phyloP scores from a whole-genome alignment of 2,329 filamentous ascomycete species.

The Verticillium albo-atrum region DNA sequence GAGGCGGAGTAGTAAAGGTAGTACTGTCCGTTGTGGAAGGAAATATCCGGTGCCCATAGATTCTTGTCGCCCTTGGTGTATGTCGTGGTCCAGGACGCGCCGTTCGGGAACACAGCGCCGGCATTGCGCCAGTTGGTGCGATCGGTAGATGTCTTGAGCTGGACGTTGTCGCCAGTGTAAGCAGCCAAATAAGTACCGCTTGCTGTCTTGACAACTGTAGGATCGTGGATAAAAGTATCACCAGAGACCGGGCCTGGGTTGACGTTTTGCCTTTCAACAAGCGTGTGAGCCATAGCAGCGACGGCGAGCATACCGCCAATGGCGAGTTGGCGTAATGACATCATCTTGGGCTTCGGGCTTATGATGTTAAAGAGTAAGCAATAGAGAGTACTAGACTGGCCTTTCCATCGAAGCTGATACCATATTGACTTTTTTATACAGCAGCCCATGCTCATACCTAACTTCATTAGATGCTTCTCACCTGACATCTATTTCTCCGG shows the following conservation, averaged over 20 bases:
- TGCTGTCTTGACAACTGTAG: constrained; percentile 21
- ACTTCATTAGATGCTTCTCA: background rate
- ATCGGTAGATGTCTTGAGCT: constrained; percentile 25
- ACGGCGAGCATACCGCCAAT: constrained; percentile 17
- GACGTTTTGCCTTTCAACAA: constrained; percentile 7
- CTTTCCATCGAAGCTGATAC: too few species aligned
- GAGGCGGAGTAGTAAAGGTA: constrained; percentile 28
- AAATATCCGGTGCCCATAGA: constrained; percentile 51
- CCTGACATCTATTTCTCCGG: background rate
- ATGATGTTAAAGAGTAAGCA: background rate
- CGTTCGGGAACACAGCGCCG: constrained; percentile 22
- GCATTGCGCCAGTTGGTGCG: constrained; percentile 23
- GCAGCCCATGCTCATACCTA: too few species aligned
- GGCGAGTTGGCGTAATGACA: constrained; percentile 14
- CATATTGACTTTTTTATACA: too few species aligned
- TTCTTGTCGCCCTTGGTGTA: constrained; percentile 23
- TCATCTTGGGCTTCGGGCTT: constrained; percentile 4
- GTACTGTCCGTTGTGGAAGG: constrained; percentile 25
- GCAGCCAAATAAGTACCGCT: constrained; percentile 21
- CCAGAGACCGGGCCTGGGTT: constrained; percentile 19
- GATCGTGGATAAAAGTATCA: constrained; percentile 21
- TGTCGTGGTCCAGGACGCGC: constrained; percentile 23
- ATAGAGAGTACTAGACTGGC: background rate
- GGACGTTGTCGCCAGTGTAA: constrained; percentile 19
- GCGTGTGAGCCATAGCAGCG: constrained; percentile 7